Base-by-base conservation (phyloP, 78 protist genomes). In the Planoprotostelium fungivorum region DNA sequence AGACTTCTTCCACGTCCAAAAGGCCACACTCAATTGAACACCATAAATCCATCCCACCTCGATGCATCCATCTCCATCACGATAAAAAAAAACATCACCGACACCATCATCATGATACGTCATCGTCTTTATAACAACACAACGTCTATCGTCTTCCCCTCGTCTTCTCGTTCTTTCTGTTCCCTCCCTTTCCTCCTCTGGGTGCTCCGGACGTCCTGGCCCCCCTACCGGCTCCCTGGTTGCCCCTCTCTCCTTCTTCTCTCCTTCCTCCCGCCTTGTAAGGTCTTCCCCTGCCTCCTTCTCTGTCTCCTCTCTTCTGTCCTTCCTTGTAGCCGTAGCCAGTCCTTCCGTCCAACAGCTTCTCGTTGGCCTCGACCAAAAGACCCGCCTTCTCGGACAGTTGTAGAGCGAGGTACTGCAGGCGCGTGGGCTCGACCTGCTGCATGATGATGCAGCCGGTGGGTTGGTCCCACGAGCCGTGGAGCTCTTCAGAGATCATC, bases 391-490 rank as follows among this genome's bases (percentile, higher is more conserved):
- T 93, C 34, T 97, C 98, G 29, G 96, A 94, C 84, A 93, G 37
- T 38, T 89, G 93, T 16, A 94, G 84, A 28, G 97, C 94, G 34
- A 95, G 91, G 63, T 63, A 87, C 92, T 97, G 98, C 36, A 96
- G 92, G 86, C 91, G 86, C 84, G 94, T 83, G 51, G 93, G 95
- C 91, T 95, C 97, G 25, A 90, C 90, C 37, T 92, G 96, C 87
- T 97, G 95, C 93, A 96, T 85, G 38, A 96, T 89, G 63, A 97
- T 84, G 83, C 93, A 35, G 86, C 63, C 91, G 0, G 96, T 93
- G 31, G 96, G 94, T 90, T 95, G 97, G 91, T 97, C 98, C 94
- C 89, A 88, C 16, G 89, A 63, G 28, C 97, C 98, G 38, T 89
- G 89, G 34, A 97, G 88, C 84, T 95, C 96, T 87, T 90, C 93